phyloP scores from a whole-genome alignment of 1,284 basidiomycete genomes.

The Moesziomyces globuligerus region DNA sequence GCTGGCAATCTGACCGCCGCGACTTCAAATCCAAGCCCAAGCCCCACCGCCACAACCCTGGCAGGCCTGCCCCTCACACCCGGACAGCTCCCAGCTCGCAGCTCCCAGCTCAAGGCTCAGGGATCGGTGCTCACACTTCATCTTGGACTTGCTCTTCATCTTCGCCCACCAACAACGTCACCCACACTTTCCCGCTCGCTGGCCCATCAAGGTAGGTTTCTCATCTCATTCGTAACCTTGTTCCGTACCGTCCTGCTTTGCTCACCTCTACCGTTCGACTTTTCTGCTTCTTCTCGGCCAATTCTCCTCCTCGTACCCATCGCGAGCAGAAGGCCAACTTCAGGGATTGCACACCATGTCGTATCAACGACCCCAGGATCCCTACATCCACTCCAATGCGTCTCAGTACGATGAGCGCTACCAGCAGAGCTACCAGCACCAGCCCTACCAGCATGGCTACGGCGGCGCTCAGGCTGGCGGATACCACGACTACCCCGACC shows the following conservation, averaged over 20 bases:
- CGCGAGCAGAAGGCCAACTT: constrained; percentile 10
- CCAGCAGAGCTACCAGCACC: constrained; percentile 41
- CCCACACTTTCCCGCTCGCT: neutral
- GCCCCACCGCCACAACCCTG: neutral
- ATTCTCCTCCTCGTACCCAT: neutral
- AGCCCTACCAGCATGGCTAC: constrained; percentile 18
- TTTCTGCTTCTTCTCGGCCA: neutral
- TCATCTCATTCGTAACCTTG: neutral
- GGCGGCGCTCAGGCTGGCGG: constrained; percentile 13
- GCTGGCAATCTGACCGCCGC: neutral
- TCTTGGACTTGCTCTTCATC: neutral
- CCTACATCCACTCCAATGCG: constrained; percentile 62
- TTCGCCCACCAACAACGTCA: neutral
- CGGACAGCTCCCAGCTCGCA: neutral
- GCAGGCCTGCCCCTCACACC: neutral
- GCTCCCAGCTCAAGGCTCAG: no score
- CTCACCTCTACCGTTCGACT: constrained; percentile 7
- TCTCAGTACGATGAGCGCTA: constrained; percentile 63
- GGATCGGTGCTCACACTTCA: no score
- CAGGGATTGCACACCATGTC: constrained; percentile 49
- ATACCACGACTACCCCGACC: constrained; percentile 50
- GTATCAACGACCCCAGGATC: constrained; percentile 57
- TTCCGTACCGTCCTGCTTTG: no score
- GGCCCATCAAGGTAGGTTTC: neutral
- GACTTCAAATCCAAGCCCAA: neutral